These are phyloP conservation scores for Phytophthora brassicae DNA, from an alignment of 352 stramenopile genomes.

Conservation along the genomic window DNA sequence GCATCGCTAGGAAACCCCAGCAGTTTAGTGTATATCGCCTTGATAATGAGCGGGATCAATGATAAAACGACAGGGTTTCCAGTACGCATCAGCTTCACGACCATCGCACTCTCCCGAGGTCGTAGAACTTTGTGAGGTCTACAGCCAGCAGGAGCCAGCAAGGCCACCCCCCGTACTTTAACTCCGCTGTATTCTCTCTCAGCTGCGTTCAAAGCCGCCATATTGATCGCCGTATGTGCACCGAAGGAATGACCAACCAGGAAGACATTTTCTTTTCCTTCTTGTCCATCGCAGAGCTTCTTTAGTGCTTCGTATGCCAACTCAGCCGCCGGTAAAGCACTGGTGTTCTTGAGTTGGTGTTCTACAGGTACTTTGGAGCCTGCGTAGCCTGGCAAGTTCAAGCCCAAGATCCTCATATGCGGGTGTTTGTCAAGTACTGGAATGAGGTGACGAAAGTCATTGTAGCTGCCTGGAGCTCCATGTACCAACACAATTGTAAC, in stretches of 20 bases:
- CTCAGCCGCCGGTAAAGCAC: slow-evolving; percentile 27
- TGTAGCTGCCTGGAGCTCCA: slow-evolving; percentile 51
- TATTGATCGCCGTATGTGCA: slow-evolving; percentile 48
- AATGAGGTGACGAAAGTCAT: slow-evolving; percentile 56
- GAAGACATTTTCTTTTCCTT: slow-evolving; percentile 34
- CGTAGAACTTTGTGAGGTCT: slow-evolving; percentile 44
- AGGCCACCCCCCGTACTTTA: slow-evolving; percentile 37
- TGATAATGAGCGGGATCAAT: slow-evolving; percentile 24
- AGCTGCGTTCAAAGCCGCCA: slow-evolving; percentile 39
- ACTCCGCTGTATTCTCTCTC: not conserved
- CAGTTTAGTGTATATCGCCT: slow-evolving; percentile 42
- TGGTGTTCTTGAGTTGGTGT: slow-evolving; percentile 37
- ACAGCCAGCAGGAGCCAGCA: slow-evolving; percentile 46
- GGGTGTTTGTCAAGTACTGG: slow-evolving; percentile 34
- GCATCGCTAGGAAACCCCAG: slow-evolving; percentile 31
- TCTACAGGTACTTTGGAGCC: slow-evolving; percentile 28
- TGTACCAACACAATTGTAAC: slow-evolving; percentile 58
- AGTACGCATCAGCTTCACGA: slow-evolving; percentile 32
- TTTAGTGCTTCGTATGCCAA: slow-evolving; percentile 37
- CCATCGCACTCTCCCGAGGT: slow-evolving; percentile 32
- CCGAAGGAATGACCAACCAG: slow-evolving; percentile 58
- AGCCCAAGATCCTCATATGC: slow-evolving; percentile 44
- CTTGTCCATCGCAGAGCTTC: slow-evolving; percentile 26
- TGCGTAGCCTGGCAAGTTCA: slow-evolving; percentile 61
- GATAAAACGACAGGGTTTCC: slow-evolving; percentile 22